These are phyloP conservation scores for Massospora cicadina DNA, from an alignment of 371 early-diverging fungal genomes.

Conservation along the genomic window DNA sequence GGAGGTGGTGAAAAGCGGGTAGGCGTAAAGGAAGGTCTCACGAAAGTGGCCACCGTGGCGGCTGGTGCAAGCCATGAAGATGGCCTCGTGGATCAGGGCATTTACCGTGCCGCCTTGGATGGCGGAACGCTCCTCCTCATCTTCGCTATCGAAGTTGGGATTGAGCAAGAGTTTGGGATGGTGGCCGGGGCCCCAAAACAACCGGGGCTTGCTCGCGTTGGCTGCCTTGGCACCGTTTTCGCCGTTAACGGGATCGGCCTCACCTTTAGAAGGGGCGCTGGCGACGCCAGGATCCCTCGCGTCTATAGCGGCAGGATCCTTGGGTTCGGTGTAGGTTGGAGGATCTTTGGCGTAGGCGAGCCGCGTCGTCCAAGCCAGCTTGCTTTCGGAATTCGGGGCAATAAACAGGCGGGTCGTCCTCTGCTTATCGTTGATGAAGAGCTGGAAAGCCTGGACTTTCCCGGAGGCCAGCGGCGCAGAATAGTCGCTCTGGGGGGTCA, in stretches of 20 bases:
- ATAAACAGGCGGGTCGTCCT: slow-evolving; percentile 17
- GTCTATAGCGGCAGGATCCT: neutral
- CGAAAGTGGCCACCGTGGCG: slow-evolving; percentile 15
- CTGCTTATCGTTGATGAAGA: slow-evolving; percentile 17
- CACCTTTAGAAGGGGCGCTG: neutral
- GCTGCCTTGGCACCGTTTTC: neutral
- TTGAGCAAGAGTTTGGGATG: slow-evolving; percentile 30
- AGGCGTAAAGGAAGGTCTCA: slow-evolving; percentile 34
- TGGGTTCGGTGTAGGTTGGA: neutral
- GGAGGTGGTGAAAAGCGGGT: slow-evolving; percentile 31
- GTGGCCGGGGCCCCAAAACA: slow-evolving; percentile 25
- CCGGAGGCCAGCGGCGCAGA: slow-evolving; percentile 20
- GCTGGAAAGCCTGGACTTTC: slow-evolving; percentile 23
- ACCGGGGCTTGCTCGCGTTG: slow-evolving; percentile 18
- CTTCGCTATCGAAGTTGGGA: slow-evolving; percentile 6
- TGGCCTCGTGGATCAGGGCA: slow-evolving; percentile 43
- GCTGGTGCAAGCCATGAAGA: slow-evolving; percentile 18
- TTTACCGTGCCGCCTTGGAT: slow-evolving; percentile 35
- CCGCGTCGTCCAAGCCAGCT: slow-evolving; percentile 19
- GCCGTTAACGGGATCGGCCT: neutral
- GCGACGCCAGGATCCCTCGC: neutral
- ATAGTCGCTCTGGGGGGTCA: slow-evolving; percentile 14
- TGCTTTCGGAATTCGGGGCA: slow-evolving; percentile 19
- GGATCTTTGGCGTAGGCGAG: slow-evolving; percentile 14
- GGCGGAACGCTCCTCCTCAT: neutral